These are phyloP conservation scores for Alnus rubra DNA, from an alignment of 306 rosid genomes.

Conservation along the genomic window DNA sequence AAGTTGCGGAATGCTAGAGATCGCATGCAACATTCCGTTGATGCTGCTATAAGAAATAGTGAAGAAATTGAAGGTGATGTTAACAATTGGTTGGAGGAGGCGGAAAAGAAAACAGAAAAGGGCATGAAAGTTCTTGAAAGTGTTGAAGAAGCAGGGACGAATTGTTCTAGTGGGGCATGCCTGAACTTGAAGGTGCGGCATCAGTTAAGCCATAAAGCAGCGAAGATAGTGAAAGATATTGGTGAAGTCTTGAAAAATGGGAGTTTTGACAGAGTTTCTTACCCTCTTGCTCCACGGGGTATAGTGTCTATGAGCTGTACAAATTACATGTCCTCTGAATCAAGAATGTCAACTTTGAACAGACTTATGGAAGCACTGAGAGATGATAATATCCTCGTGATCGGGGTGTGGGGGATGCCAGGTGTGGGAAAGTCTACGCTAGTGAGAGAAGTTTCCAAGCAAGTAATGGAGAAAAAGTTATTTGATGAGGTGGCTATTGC, in stretches of 20 bases:
- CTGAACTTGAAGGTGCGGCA: too few species aligned
- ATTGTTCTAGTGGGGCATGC: neutral
- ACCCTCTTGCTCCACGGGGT: too few species aligned
- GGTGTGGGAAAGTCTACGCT: neutral
- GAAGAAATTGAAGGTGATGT: neutral
- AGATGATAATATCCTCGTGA: neutral
- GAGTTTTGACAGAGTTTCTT: too few species aligned
- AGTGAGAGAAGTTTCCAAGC: neutral
- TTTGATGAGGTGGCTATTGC: constrained; percentile 7
- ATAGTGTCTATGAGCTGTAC: too few species aligned
- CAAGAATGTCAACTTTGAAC: neutral
- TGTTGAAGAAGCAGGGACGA: neutral
- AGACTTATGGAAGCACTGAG: neutral
- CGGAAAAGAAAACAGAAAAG: neutral
- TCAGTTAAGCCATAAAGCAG: constrained; percentile 24
- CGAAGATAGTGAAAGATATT: too few species aligned
- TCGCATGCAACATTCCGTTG: neutral
- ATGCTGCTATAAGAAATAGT: neutral
- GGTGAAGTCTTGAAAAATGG: too few species aligned
- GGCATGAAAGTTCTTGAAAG: neutral
- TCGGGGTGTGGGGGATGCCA: neutral
- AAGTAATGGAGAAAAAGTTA: neutral
- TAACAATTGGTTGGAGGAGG: neutral
- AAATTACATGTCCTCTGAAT: neutral
- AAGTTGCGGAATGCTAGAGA: neutral